Conservation (phyloP, 352 stramenopile genomes). For the Pythium apleroticum region DNA sequence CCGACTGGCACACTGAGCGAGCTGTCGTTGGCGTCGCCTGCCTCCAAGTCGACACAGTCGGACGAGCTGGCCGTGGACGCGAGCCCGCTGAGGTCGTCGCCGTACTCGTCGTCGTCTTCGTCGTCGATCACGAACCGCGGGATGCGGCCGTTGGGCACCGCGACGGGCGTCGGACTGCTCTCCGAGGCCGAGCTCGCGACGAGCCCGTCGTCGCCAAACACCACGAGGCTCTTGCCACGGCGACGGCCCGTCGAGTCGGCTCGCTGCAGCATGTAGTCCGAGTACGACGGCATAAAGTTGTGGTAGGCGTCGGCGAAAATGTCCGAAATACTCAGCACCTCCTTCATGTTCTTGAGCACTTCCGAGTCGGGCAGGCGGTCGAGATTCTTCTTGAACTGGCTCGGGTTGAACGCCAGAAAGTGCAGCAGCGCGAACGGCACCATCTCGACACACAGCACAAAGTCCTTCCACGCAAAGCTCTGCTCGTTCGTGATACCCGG, state of each 20-base stretch:
- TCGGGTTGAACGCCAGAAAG: constrained; percentile 76
- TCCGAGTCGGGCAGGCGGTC: constrained; percentile 71
- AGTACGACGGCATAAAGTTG: constrained; percentile 87
- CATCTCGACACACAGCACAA: constrained; percentile 90
- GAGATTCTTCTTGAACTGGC: constrained; percentile 81
- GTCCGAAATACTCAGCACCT: constrained; percentile 79
- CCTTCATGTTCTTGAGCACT: constrained; percentile 89
- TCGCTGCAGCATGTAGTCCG: constrained; percentile 84
- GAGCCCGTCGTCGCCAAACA: constrained; percentile 45
- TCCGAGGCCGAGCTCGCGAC: constrained; percentile 45
- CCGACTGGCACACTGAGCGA: neutral
- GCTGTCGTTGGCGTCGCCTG: constrained; percentile 7
- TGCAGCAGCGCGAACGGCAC: constrained; percentile 81
- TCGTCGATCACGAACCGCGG: constrained; percentile 79
- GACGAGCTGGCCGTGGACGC: constrained; percentile 25
- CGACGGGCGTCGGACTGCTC: constrained; percentile 53
- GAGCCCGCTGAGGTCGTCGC: constrained; percentile 9
- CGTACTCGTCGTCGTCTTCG: constrained; percentile 55
- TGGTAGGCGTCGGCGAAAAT: constrained; percentile 83
- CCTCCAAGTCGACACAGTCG: constrained; percentile 22
- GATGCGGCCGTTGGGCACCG: constrained; percentile 47
- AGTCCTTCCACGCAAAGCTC: constrained; percentile 89
- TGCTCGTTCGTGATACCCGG: constrained; percentile 85
- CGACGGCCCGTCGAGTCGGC: constrained; percentile 47
- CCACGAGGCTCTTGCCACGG: constrained; percentile 37